Base-by-base conservation (phyloP, 73 alveolate species). In the Durusdinium trenchii region DNA sequence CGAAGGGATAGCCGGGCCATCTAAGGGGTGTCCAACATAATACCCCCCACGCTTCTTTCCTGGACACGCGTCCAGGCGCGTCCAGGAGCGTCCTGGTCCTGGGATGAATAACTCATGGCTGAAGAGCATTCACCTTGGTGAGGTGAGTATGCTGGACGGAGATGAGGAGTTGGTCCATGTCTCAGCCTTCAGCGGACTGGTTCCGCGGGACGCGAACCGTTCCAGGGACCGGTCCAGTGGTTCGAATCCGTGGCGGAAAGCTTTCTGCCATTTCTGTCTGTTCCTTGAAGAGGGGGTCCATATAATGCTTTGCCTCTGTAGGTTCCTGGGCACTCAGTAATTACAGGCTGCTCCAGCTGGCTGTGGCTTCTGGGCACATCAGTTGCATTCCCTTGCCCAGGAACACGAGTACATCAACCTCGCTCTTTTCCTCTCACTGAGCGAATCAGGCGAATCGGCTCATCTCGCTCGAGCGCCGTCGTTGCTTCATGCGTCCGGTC, bases 81-180 rank as follows among this genome's bases (percentile, higher is more conserved):
- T n/a, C n/a, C n/a, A n/a, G n/a, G n/a, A n/a, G n/a, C n/a, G n/a
- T n/a, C n/a, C n/a, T n/a, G n/a, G n/a, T n/a, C n/a, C n/a, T n/a
- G n/a, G n/a, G n/a, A n/a, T n/a, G n/a, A n/a, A n/a, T n/a, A n/a
- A n/a, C n/a, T n/a, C n/a, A n/a, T n/a, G n/a, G n/a, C n/a, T n/a
- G n/a, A n/a, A n/a, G n/a, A n/a, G n/a, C n/a, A n/a, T n/a, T n/a
- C n/a, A n/a, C n/a, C n/a, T n/a, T n/a, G n/a, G n/a, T n/a, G 42
- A 91, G 98, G 98, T 91, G 45, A 67, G 98, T 57, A 91, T 91
- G 98, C 60, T 91, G 60, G 98, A 91, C 35, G 98, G 87, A 48
- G 98, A 91, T 23, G 89, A 91, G 30, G 98, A 91, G 76, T 43
- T 69, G 46, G 96, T 40, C 45, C 45, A 12, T 2, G 82, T 9